Evolutionary conservation across 768 basidiomycete genomes (phyloP).

Genomic region (Peribolospora baueri): DNA sequence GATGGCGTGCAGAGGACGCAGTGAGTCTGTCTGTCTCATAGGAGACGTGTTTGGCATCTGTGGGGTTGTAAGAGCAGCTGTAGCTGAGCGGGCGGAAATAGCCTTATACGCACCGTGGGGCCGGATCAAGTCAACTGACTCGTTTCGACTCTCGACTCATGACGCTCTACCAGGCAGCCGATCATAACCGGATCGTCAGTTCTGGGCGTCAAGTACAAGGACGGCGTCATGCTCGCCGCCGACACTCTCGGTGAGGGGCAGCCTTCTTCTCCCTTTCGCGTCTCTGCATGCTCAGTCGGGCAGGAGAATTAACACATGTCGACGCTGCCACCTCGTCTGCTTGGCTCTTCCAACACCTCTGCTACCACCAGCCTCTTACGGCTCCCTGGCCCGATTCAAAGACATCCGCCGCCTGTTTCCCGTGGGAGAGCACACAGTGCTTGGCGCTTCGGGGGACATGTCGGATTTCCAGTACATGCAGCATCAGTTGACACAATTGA

Average conservation of each 20-base stretch:
- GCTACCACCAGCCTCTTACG: conserved; percentile 51
- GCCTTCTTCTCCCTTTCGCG: conserved; percentile 1
- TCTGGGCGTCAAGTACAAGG: conserved; percentile 78
- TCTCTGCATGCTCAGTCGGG: not conserved
- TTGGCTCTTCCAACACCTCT: not conserved
- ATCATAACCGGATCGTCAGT: conserved; percentile 95
- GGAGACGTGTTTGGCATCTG: not conserved
- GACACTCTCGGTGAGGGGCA: conserved; percentile 66
- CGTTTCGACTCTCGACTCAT: not conserved
- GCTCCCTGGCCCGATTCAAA: conserved; percentile 89
- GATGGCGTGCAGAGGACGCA: conserved; percentile 57
- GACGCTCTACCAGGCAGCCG: conserved; percentile 38
- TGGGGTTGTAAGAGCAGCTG: not conserved
- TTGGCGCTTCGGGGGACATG: conserved; percentile 91
- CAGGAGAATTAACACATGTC: not conserved
- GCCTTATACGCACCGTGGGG: not conserved
- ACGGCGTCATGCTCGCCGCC: conserved; percentile 93
- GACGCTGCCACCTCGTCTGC: not conserved
- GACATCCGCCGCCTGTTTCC: conserved; percentile 69
- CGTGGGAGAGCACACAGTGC: conserved; percentile 56
- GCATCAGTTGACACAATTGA: conserved; percentile 46
- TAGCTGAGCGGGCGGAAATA: not conserved
- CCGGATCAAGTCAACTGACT: not conserved
- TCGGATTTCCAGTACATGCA: conserved; percentile 91
- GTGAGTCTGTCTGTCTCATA: conserved; percentile 21